A percentile compares a stretch with the other conserved stretches of the same genome.
phyloP scores from a whole-genome alignment of 441 rosid species.

The Jatropha multifida region DNA sequence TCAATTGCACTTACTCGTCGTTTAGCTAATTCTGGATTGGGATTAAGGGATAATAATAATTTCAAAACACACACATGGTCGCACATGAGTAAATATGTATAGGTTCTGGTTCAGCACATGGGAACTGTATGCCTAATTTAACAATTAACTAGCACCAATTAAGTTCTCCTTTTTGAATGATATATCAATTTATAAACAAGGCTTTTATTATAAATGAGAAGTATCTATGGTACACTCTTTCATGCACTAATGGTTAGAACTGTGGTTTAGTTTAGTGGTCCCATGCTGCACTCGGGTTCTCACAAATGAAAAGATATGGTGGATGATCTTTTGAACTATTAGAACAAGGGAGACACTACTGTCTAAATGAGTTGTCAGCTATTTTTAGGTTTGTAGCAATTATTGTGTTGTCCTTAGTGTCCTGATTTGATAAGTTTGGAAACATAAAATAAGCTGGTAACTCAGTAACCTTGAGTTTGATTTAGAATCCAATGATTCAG shows the following conservation, averaged over 20 bases:
- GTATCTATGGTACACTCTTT: background rate
- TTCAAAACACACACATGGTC: background rate
- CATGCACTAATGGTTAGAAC: background rate
- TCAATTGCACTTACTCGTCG: background rate
- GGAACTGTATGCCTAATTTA: background rate
- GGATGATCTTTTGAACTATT: background rate
- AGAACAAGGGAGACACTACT: background rate
- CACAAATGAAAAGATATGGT: background rate
- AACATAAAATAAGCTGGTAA: background rate
- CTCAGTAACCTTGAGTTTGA: constrained; percentile 8
- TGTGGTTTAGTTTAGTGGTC: background rate
- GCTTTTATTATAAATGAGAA: background rate
- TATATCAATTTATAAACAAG: background rate
- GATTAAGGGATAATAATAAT: background rate
- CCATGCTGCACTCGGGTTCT: background rate
- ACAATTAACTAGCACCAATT: background rate
- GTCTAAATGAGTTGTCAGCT: background rate
- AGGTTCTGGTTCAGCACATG: background rate
- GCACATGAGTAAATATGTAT: background rate
- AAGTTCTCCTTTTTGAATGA: background rate
- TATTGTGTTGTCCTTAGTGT: background rate
- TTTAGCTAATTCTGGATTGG: background rate
- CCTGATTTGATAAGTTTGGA: background rate
- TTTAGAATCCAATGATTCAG: background rate
- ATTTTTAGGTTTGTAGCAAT: background rate